Percentiles rank a stretch among this genome's conserved stretches.
phyloP scores from a whole-genome alignment of 768 basidiomycete genomes.

The Auricularia auricula-judae region DNA sequence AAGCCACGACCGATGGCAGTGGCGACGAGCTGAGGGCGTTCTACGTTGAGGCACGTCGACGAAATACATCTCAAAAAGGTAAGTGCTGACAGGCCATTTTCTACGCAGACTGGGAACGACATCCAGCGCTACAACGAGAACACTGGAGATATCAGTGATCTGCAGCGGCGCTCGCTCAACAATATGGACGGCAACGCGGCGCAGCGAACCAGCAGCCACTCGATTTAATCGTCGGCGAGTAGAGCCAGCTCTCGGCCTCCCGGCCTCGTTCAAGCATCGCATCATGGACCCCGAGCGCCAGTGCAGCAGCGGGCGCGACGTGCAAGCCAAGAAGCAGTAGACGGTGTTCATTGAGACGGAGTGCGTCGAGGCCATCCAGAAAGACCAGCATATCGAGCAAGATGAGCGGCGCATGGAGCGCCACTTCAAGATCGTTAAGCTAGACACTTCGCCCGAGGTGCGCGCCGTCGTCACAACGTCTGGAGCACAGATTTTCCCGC shows the following conservation, averaged over 20 bases:
- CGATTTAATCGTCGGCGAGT: slow-evolving; percentile 45
- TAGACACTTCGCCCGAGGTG: slow-evolving; percentile 69
- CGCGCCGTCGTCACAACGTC: slow-evolving; percentile 57
- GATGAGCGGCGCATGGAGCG: slow-evolving; percentile 14
- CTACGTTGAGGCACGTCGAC: background rate
- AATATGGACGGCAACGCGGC: slow-evolving; percentile 61
- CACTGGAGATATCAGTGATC: slow-evolving; percentile 53
- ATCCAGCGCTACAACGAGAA: slow-evolving; percentile 59
- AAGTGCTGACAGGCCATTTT: background rate
- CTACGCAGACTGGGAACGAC: slow-evolving; percentile 54
- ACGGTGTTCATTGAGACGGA: slow-evolving; percentile 25
- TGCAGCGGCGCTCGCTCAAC: slow-evolving; percentile 66
- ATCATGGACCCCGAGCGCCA: slow-evolving; percentile 51
- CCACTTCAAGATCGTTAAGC: slow-evolving; percentile 20
- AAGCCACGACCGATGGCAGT: background rate
- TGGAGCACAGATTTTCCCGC: slow-evolving; percentile 64
- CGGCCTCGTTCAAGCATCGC: slow-evolving; percentile 37
- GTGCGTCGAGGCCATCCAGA: slow-evolving; percentile 19
- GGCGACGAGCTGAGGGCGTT: background rate
- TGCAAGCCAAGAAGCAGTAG: slow-evolving; percentile 65
- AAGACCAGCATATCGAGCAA: slow-evolving; percentile 17
- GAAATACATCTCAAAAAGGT: background rate
- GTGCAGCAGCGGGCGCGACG: slow-evolving; percentile 53
- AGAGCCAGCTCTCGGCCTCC: slow-evolving; percentile 41
- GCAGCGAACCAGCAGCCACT: slow-evolving; percentile 49